These are phyloP conservation scores for Hyparrhenia diplandra DNA, from an alignment of 176 grass and related monocot genomes.

Conservation along the genomic window DNA sequence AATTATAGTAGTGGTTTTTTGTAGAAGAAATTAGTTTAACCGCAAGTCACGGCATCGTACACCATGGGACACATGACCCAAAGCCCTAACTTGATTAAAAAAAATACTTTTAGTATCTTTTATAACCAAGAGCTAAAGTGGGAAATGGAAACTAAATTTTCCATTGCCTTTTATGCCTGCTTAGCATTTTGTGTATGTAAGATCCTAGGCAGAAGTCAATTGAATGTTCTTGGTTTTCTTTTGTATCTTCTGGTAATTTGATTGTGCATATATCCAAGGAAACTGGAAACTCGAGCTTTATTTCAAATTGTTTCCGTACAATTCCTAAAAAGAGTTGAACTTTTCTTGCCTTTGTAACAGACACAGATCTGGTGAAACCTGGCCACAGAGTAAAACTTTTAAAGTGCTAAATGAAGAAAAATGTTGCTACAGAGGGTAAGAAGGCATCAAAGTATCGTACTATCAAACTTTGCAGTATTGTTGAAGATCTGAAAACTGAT, in stretches of 20 bases:
- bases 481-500: constrained; percentile 55
- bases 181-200: constrained; percentile 14
- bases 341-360: no score
- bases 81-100: background rate
- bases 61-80: background rate
- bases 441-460: constrained; percentile 55
- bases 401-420: constrained; percentile 75
- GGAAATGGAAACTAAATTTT: constrained; percentile 1
- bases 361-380: constrained; percentile 41
- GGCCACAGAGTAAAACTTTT: constrained; percentile 58
- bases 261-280: background rate
- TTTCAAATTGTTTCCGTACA: constrained; percentile 16
- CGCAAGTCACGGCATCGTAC: background rate
- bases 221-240: background rate
- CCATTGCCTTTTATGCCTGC: background rate
- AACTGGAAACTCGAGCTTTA: background rate
- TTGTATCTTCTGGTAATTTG: background rate
- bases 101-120: no score
- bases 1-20: background rate
- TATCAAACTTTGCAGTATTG: constrained; percentile 51
- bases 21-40: background rate
- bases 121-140: background rate
- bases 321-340: constrained; percentile 10
- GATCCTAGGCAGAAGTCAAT: constrained; percentile 1
- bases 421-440: constrained; percentile 39